Evolutionary conservation across 371 early-diverging fungal species (phyloP).

Genomic region (Racocetra persica): DNA sequence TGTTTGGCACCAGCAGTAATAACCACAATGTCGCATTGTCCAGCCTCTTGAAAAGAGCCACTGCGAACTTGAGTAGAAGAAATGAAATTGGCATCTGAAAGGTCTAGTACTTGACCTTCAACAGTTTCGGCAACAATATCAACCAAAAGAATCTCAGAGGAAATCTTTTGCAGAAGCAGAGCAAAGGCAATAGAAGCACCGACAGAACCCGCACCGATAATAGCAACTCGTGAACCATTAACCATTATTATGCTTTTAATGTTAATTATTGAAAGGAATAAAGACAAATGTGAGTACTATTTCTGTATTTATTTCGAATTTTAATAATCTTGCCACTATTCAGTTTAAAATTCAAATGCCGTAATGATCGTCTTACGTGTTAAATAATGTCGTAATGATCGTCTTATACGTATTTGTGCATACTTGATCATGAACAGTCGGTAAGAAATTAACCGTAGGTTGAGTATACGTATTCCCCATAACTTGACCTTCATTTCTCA

Average conservation of each 20-base stretch:
- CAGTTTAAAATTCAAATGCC: too few relatives aligned
- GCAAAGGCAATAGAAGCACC: constrained; percentile 83
- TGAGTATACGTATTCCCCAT: too few relatives aligned
- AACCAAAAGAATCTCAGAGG: constrained; percentile 76
- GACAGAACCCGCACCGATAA: constrained; percentile 85
- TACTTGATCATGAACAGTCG: too few relatives aligned
- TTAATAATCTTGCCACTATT: too few relatives aligned
- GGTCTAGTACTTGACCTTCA: constrained; percentile 81
- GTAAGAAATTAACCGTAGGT: too few relatives aligned
- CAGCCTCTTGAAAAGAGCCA: constrained; percentile 73
- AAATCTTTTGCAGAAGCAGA: constrained; percentile 70
- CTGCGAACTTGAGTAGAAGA: constrained; percentile 66
- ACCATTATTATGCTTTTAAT: constrained; percentile 24
- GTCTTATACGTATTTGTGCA: too few relatives aligned
- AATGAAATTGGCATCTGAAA: constrained; percentile 78
- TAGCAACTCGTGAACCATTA: constrained; percentile 58
- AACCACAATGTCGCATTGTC: constrained; percentile 85
- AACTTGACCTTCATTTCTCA: too few relatives aligned
- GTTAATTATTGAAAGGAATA: too few relatives aligned
- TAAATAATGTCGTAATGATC: too few relatives aligned
- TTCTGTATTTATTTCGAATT: too few relatives aligned
- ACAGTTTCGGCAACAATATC: constrained; percentile 70
- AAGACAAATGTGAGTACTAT: too few relatives aligned
- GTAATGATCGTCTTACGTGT: too few relatives aligned
- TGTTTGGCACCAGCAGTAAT: constrained; percentile 92